phyloP scores from a whole-genome alignment of 352 stramenopile genomes.

The Pythium brachiatum region DNA sequence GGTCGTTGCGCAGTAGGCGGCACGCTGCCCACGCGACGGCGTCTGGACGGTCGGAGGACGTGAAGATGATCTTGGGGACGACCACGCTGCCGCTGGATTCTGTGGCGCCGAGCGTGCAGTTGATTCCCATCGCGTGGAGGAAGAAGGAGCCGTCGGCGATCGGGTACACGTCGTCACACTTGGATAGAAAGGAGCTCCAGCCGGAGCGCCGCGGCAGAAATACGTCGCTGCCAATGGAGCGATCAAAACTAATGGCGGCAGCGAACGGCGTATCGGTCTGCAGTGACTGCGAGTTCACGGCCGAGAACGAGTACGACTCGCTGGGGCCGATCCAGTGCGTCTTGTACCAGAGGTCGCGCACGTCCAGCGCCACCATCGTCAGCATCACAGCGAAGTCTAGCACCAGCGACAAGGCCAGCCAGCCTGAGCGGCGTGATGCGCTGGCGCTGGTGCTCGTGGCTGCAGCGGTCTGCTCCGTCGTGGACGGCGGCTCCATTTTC shows the following conservation, averaged over 20 bases:
- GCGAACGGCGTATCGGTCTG: constrained; percentile 1
- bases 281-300: constrained; percentile 10
- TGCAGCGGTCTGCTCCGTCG: background rate
- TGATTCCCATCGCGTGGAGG: constrained; percentile 16
- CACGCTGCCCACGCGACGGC: constrained; percentile 18
- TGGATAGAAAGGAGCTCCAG: constrained; percentile 20
- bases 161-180: constrained; percentile 13
- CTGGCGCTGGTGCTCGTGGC: background rate
- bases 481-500: background rate
- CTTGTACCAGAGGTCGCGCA: constrained; percentile 28
- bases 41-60: background rate
- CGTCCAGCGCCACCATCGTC: constrained; percentile 15
- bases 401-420: constrained; percentile 1
- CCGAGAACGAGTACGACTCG: constrained; percentile 23
- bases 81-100: background rate
- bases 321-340: constrained; percentile 23
- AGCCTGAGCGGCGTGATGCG: background rate
- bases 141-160: constrained; percentile 18
- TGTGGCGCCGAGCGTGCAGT: constrained; percentile 14
- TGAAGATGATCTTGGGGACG: constrained; percentile 9
- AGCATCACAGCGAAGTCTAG: constrained; percentile 12
- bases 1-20: constrained; percentile 5
- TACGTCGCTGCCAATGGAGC: background rate
- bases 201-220: constrained; percentile 6
- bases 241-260: background rate